These are phyloP conservation scores for Hymenoscyphus scutula DNA, from an alignment of 2,329 filamentous ascomycete genomes.

Conservation along the genomic window DNA sequence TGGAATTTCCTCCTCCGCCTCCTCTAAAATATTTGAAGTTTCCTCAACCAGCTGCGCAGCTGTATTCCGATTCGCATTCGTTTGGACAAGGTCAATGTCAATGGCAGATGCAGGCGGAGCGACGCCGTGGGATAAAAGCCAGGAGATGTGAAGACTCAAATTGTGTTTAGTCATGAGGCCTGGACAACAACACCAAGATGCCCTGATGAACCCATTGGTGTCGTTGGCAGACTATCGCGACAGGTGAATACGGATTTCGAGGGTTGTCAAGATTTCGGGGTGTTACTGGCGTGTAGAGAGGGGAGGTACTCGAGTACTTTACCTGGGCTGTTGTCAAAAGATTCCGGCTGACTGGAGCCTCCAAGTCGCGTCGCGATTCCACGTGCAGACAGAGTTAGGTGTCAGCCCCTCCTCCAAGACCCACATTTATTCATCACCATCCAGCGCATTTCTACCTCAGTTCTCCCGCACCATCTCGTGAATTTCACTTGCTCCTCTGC, in stretches of 20 bases:
- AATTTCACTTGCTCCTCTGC: background rate
- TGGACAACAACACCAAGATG: slow-evolving; percentile 20
- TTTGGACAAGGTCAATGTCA: slow-evolving; percentile 13
- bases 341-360: background rate
- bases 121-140: slow-evolving; percentile 34
- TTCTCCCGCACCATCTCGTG: background rate
- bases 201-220: slow-evolving; percentile 28
- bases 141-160: slow-evolving; percentile 36
- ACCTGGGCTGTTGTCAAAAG: background rate
- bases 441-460: no score
- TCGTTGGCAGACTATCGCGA: slow-evolving; percentile 11
- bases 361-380: background rate
- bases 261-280: background rate
- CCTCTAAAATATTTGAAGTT: slow-evolving; percentile 13
- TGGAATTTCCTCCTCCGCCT: slow-evolving; percentile 18
- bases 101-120: slow-evolving; percentile 26
- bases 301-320: background rate
- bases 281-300: background rate
- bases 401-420: no score
- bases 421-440: background rate
- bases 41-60: slow-evolving; percentile 8
- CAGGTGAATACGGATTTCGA: background rate
- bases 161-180: slow-evolving; percentile 39
- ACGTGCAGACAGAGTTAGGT: no score
- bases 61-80: slow-evolving; percentile 13